Percentiles rank a stretch among this genome's conserved stretches.
Evolutionary conservation across 1,284 basidiomycete genomes (phyloP).

Genomic region (Microstroma glucosiphilum): DNA sequence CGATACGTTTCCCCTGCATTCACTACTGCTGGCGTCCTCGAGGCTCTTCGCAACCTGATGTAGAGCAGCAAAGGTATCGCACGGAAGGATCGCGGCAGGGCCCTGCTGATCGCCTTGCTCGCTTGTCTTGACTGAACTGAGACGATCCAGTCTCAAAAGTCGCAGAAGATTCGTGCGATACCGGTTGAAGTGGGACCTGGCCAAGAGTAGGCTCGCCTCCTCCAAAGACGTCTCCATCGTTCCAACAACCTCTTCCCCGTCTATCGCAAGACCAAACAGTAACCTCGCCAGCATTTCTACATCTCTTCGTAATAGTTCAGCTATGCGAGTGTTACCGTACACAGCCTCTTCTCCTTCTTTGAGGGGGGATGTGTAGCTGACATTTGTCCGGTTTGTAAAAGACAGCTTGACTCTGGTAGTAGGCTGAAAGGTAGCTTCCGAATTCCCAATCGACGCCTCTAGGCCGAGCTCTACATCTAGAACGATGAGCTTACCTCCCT

Average conservation of each 20-base stretch:
- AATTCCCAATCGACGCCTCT: neutral
- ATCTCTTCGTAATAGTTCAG: neutral
- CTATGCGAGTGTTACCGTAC: neutral
- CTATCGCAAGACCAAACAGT: neutral
- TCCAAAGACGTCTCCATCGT: neutral
- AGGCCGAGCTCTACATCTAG: neutral
- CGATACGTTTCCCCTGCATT: no score
- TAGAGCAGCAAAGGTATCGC: no score
- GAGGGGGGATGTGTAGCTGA: neutral
- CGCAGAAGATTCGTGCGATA: constrained; percentile 1
- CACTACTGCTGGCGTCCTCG: no score
- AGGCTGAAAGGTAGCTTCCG: neutral
- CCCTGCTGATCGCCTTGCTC: neutral
- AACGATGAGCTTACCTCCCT: neutral
- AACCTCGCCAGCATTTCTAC: neutral
- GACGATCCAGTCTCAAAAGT: neutral
- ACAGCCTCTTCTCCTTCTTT: neutral
- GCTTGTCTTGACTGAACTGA: neutral
- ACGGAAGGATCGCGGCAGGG: neutral
- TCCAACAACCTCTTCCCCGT: neutral
- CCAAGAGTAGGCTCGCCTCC: no score
- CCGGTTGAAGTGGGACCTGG: neutral
- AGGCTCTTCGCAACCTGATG: no score
- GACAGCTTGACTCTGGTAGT: constrained; percentile 1
- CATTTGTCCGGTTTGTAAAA: neutral